Percentiles rank a stretch among this genome's conserved stretches.
phyloP scores from a whole-genome alignment of 164 flowering plant species.

The Cinnamomum chago region DNA sequence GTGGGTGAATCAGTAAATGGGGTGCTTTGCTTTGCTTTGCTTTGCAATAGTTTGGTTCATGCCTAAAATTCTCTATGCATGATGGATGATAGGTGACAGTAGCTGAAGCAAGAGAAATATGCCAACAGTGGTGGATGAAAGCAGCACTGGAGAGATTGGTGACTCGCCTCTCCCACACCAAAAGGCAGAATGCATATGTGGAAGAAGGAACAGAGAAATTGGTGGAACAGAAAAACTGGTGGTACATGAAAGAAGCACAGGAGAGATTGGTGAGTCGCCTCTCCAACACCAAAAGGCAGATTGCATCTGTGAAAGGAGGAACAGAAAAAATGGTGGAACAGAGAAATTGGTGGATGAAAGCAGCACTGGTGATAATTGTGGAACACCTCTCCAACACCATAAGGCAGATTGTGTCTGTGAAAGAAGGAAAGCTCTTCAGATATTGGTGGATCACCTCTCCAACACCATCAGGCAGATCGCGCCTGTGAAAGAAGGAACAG shows the following conservation, averaged over 20 bases:
- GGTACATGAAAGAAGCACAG: constrained; percentile 42
- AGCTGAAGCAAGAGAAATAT: constrained; percentile 35
- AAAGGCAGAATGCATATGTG: background rate
- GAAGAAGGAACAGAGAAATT: background rate
- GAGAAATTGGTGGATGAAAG: too few relatives aligned
- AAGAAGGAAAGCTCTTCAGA: background rate
- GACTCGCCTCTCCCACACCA: background rate
- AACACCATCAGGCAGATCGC: background rate
- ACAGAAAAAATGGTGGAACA: background rate
- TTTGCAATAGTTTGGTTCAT: too few relatives aligned
- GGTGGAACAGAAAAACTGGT: constrained; percentile 20
- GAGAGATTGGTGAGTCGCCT: constrained; percentile 19
- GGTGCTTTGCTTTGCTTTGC: too few relatives aligned
- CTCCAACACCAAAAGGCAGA: background rate
- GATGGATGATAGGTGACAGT: constrained; percentile 37
- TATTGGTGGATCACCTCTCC: background rate
- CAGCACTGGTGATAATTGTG: background rate
- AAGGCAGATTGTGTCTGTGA: too few relatives aligned
- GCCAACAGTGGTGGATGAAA: constrained; percentile 41
- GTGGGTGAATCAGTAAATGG: too few relatives aligned
- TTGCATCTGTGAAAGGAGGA: background rate
- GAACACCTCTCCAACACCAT: background rate
- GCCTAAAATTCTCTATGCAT: too few relatives aligned
- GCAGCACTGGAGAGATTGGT: constrained; percentile 36
- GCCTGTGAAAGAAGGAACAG: too few relatives aligned